Percentiles rank a stretch among this genome's conserved stretches.
Conservation (phyloP, 129 eudicot species). For the Daucus carota region DH1_v3.0 NC_030387.2:35968501-35969000, state of each 20-base stretch:
- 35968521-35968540: background rate
- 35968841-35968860: background rate
- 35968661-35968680: conserved; percentile 70
- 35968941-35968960: too few species aligned
- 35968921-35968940: too few species aligned
- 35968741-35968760: background rate
- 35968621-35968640: conserved; percentile 95
- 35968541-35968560: too few species aligned
- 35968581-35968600: background rate
- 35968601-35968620: conserved; percentile 44
- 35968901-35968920: background rate
- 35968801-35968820: background rate
- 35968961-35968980: too few species aligned
- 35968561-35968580: too few species aligned
- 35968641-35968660: conserved; percentile 66
- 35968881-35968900: background rate
- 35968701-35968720: conserved; percentile 61
- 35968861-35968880: background rate
- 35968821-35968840: background rate
- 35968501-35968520: conserved; percentile 34
- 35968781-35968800: background rate
- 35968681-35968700: conserved; percentile 70
- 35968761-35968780: background rate
- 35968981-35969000: too few species aligned
- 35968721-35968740: too few species aligned